Percentiles rank a stretch among this genome's conserved stretches.
These are phyloP conservation scores for Talaromyces sp. DNA, from an alignment of 2,329 filamentous ascomycete genomes.

Conservation along the genomic window DNA sequence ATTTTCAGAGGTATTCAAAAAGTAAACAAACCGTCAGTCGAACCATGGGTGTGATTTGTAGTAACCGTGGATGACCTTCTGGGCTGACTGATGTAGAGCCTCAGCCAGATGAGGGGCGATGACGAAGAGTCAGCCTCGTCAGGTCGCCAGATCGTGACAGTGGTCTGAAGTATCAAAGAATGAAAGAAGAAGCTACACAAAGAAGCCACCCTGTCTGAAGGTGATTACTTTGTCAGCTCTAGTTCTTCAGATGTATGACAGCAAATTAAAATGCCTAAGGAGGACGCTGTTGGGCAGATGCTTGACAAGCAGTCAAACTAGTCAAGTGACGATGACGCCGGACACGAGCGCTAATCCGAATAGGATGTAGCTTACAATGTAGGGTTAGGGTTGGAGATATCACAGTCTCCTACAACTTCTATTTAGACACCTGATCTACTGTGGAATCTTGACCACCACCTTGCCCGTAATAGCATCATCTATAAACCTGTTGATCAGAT, in stretches of 20 bases:
- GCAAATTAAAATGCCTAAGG: neutral
- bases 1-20: neutral
- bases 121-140: neutral
- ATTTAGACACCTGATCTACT: neutral
- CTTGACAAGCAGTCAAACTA: neutral
- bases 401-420: neutral
- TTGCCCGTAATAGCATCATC: neutral
- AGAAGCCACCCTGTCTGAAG: neutral
- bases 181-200: neutral
- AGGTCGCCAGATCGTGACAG: neutral
- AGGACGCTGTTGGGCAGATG: constrained; percentile 4
- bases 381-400: constrained; percentile 1
- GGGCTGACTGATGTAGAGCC: constrained; percentile 14
- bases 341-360: neutral
- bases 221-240: neutral
- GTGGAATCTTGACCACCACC: constrained; percentile 4
- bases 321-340: constrained; percentile 10
- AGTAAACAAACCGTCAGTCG: constrained; percentile 9
- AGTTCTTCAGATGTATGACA: neutral
- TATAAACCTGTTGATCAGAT: neutral
- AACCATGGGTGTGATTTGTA: constrained; percentile 19
- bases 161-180: neutral
- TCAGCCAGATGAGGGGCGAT: constrained; percentile 6
- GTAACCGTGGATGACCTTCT: constrained; percentile 20
- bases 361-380: neutral